Evolutionary conservation across 805 yeast species (phyloP), one percentile per base, ranked within the genome.

Genomic region (Saccharomycopsis javanensis): DNA sequence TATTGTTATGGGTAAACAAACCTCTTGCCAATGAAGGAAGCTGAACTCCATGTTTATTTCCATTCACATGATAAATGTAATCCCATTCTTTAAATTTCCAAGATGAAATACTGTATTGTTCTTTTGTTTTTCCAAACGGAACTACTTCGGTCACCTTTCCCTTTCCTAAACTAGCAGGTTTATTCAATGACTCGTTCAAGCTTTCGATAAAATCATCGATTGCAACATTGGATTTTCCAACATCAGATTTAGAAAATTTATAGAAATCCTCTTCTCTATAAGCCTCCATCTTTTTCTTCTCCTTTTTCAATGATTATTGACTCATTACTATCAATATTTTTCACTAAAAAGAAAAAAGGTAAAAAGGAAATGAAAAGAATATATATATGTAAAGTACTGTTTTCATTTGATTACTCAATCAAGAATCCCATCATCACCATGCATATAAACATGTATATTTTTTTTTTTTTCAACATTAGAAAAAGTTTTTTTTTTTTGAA

Each of bases 71-170:
- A 55, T 76, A 79, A 16, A 81, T 81, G 66, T 88, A 92, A 64
- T 88, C 97, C 87, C 89, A 91, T 63, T 92, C 99, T 58, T 83
- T 81, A 71, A 89, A 90, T 68, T 83, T 87, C 98, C 98, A 92
- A 23, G 60, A 57, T n/a, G 56, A 28, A 6, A 60, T 10, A 13
- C 27, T n/a, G 15, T 18, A 34, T 16, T 55, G 51, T 20, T 42
- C 48, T 42, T 42, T 42, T 5, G 54, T 45, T 16, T 28, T 31
- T 16, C 38, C 56, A 48, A 55, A 55, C 7, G 58, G 33, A 16
- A 27, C 27, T n/a, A 55, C 16, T 10, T 25, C 27, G 6, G 45
- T 30, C 15, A 34, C 33, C 25, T 10, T 50, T 5, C 57, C 60
- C 37, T 55, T 55, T 4, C 60, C 60, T 37, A 51, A 20, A 38